Evolutionary conservation across 305 asterid genomes (phyloP).

Genomic region (Fraxinus sp.): DNA sequence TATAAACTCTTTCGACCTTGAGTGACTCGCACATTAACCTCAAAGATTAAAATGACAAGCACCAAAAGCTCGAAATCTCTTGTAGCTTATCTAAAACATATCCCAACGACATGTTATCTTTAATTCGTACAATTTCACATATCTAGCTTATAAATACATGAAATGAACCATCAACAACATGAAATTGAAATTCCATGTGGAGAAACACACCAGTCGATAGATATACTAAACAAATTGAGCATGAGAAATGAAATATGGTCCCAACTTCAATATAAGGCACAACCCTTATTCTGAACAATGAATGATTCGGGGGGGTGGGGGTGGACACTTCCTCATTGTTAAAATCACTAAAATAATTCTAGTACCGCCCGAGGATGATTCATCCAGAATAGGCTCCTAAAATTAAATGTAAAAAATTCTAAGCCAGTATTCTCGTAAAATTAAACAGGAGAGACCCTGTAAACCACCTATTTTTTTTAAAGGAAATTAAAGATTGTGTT

Average conservation of each 20-base stretch:
- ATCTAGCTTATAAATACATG: constrained; percentile 8
- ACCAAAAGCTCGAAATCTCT: constrained; percentile 13
- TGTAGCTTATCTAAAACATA: constrained; percentile 4
- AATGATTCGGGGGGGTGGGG: background rate
- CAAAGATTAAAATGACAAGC: background rate
- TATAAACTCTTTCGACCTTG: constrained; percentile 11
- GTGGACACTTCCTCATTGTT: background rate
- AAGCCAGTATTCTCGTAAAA: background rate
- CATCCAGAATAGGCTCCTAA: background rate
- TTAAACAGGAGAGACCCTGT: background rate
- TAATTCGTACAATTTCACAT: constrained; percentile 1
- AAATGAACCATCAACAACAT: background rate
- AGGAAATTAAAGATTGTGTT: background rate
- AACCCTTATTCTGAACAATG: background rate
- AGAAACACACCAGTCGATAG: background rate
- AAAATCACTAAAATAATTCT: background rate
- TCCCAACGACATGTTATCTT: constrained; percentile 3
- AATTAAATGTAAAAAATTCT: background rate
- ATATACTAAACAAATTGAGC: background rate
- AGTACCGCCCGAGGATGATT: background rate
- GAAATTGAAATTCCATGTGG: background rate
- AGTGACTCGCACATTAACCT: constrained; percentile 4
- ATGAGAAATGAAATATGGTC: background rate
- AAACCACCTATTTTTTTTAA: background rate
- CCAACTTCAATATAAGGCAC: constrained; percentile 6